phyloP scores from a whole-genome alignment of 1,284 basidiomycete genomes.

The Ceratobasidium sp. region DNA sequence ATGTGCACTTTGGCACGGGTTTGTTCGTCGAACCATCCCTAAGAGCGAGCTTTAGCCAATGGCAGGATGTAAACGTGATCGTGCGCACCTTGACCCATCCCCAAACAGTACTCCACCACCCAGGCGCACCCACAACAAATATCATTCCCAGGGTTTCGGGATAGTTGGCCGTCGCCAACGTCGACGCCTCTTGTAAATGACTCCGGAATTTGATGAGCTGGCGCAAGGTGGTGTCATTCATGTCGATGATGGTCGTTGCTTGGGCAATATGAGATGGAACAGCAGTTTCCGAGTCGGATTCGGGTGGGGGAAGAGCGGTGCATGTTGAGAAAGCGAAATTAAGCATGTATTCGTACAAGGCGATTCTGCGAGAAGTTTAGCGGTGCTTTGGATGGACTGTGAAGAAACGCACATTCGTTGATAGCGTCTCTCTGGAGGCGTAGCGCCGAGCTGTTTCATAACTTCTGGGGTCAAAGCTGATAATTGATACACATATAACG shows the following conservation, averaged over 20 bases:
- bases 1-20: slow-evolving; percentile 80
- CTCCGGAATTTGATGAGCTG: slow-evolving; percentile 75
- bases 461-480: slow-evolving; percentile 64
- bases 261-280: slow-evolving; percentile 51
- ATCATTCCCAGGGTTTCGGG: slow-evolving; percentile 66
- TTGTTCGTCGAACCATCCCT: slow-evolving; percentile 82
- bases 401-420: slow-evolving; percentile 72
- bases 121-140: slow-evolving; percentile 79
- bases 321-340: slow-evolving; percentile 75
- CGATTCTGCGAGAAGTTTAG: slow-evolving; percentile 59
- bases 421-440: slow-evolving; percentile 68
- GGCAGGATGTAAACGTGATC: neutral
- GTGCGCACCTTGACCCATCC: slow-evolving; percentile 76
- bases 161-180: slow-evolving; percentile 80
- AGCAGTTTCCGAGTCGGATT: slow-evolving; percentile 63
- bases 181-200: slow-evolving; percentile 80
- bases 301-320: slow-evolving; percentile 70
- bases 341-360: slow-evolving; percentile 75
- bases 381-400: too few relatives aligned
- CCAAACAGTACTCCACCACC: slow-evolving; percentile 83
- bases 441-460: slow-evolving; percentile 71
- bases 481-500: slow-evolving; percentile 79
- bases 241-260: slow-evolving; percentile 75
- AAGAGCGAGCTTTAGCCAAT: slow-evolving; percentile 32
- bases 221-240: slow-evolving; percentile 69